Evolutionary conservation across 2,329 filamentous ascomycete genomes (phyloP).

Genomic region (Calonectria hawksworthii): DNA sequence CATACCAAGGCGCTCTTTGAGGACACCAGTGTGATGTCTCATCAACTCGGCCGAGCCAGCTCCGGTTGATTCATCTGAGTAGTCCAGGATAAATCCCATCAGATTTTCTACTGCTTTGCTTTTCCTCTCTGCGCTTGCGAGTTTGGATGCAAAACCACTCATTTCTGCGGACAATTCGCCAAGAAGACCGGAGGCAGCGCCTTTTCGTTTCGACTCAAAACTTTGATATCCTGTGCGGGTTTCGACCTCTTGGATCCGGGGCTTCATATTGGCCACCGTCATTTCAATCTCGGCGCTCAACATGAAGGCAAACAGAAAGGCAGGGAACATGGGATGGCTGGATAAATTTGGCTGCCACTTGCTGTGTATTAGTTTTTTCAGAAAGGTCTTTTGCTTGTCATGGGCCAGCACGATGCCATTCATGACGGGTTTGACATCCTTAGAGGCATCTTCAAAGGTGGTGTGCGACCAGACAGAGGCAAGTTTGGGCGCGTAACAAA

Average conservation of each 20-base stretch:
- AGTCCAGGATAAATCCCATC: slow-evolving; percentile 48
- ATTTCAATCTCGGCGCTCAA: slow-evolving; percentile 51
- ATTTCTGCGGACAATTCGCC: slow-evolving; percentile 50
- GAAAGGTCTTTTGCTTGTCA: slow-evolving; percentile 40
- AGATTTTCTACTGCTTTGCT: slow-evolving; percentile 51
- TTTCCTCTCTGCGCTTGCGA: slow-evolving; percentile 56
- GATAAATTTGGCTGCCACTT: slow-evolving; percentile 47
- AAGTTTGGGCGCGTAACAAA: slow-evolving; percentile 56
- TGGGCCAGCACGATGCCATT: slow-evolving; percentile 50
- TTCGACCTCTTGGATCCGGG: slow-evolving; percentile 52
- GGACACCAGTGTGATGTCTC: slow-evolving; percentile 44
- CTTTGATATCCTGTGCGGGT: slow-evolving; percentile 52
- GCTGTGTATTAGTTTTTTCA: slow-evolving; percentile 43
- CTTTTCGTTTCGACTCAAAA: slow-evolving; percentile 48
- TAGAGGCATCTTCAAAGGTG: slow-evolving; percentile 20
- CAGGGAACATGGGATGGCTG: slow-evolving; percentile 52
- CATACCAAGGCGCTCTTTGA: slow-evolving; percentile 52
- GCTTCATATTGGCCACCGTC: slow-evolving; percentile 50
- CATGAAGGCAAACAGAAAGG: slow-evolving; percentile 51
- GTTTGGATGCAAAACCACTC: slow-evolving; percentile 52
- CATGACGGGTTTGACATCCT: slow-evolving; percentile 37
- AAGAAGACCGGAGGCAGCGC: slow-evolving; percentile 47
- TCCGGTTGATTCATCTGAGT: background rate
- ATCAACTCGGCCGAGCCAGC: slow-evolving; percentile 40
- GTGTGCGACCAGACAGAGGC: slow-evolving; percentile 54